A percentile compares a stretch with the other conserved stretches of the same genome.
Evolutionary conservation across 2,329 filamentous ascomycete species (phyloP).

Genomic region (Cladosporium sp.): DNA sequence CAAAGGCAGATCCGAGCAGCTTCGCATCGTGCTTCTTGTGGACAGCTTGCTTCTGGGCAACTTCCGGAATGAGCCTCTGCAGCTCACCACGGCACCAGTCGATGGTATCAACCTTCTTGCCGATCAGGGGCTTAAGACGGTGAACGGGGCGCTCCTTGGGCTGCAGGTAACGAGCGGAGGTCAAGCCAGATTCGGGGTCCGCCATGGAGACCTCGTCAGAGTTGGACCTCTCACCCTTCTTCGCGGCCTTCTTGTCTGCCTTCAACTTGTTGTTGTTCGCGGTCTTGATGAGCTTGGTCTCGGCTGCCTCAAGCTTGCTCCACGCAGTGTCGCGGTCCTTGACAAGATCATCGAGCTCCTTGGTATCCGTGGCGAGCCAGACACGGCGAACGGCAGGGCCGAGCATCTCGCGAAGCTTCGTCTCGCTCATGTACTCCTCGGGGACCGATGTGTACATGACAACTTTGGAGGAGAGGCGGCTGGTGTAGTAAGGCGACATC

Average conservation of each 20-base stretch:
- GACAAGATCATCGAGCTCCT: slow-evolving; percentile 72
- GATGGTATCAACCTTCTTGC: slow-evolving; percentile 91
- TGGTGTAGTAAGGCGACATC: slow-evolving; percentile 74
- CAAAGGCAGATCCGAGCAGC: slow-evolving; percentile 72
- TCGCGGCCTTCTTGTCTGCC: slow-evolving; percentile 58
- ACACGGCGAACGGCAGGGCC: slow-evolving; percentile 72
- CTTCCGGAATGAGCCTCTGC: slow-evolving; percentile 64
- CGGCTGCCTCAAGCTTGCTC: slow-evolving; percentile 75
- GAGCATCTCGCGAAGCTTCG: slow-evolving; percentile 73
- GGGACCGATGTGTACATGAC: slow-evolving; percentile 87
- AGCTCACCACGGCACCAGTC: slow-evolving; percentile 79
- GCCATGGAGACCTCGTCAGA: slow-evolving; percentile 42
- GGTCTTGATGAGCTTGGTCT: slow-evolving; percentile 75
- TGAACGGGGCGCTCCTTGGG: slow-evolving; percentile 71
- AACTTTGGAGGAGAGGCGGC: slow-evolving; percentile 81
- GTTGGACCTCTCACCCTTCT: slow-evolving; percentile 46
- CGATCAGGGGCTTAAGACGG: slow-evolving; percentile 62
- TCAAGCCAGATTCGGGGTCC: slow-evolving; percentile 61
- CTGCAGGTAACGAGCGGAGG: slow-evolving; percentile 69
- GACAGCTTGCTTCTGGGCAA: slow-evolving; percentile 60
- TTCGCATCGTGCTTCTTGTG: slow-evolving; percentile 59
- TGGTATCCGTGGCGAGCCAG: slow-evolving; percentile 75
- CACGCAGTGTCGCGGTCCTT: slow-evolving; percentile 74
- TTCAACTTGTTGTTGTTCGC: slow-evolving; percentile 69
- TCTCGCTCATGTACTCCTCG: slow-evolving; percentile 66